Conservation (phyloP, 1,139 yeast species). For the Scheffersomyces quercinus region DNA sequence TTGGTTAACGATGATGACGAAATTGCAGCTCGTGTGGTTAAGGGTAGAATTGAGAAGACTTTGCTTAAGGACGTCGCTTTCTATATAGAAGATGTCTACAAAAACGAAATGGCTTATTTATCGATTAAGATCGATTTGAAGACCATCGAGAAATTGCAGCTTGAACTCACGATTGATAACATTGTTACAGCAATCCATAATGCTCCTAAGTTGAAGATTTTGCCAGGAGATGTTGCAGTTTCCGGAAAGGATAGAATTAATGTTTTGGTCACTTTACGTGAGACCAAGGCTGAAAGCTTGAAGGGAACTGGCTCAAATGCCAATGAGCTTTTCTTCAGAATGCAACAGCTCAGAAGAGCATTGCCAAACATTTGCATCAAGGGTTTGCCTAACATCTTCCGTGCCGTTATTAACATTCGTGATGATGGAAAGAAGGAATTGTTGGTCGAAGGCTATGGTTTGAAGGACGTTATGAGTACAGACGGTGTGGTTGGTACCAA, state of each 20-base stretch:
- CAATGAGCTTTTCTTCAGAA: constrained; percentile 76
- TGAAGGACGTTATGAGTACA: constrained; percentile 94
- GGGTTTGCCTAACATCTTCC: constrained; percentile 85
- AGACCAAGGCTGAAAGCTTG: constrained; percentile 44
- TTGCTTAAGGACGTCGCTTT: constrained; percentile 80
- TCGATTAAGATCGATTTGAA: constrained; percentile 79
- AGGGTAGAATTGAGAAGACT: constrained; percentile 96
- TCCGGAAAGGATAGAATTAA: constrained; percentile 69
- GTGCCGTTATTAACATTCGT: constrained; percentile 94
- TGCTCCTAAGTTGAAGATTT: constrained; percentile 89
- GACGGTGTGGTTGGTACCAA: constrained; percentile 92
- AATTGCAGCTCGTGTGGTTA: constrained; percentile 97
- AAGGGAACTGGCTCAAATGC: constrained; percentile 47
- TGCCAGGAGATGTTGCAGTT: constrained; percentile 69
- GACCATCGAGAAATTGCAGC: constrained; percentile 85
- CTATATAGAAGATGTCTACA: constrained; percentile 92
- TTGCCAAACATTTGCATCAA: constrained; percentile 88
- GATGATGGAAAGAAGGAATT: constrained; percentile 87
- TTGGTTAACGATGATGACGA: constrained; percentile 92
- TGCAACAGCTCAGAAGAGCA: constrained; percentile 84
- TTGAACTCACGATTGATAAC: constrained; percentile 83
- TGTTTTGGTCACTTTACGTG: constrained; percentile 66
- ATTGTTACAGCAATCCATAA: constrained; percentile 78
- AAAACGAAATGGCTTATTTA: constrained; percentile 73
- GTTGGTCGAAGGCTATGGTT: constrained; percentile 96